Evolutionary conservation across 352 stramenopile genomes (phyloP).

Genomic region (Phytophthora melonis): DNA sequence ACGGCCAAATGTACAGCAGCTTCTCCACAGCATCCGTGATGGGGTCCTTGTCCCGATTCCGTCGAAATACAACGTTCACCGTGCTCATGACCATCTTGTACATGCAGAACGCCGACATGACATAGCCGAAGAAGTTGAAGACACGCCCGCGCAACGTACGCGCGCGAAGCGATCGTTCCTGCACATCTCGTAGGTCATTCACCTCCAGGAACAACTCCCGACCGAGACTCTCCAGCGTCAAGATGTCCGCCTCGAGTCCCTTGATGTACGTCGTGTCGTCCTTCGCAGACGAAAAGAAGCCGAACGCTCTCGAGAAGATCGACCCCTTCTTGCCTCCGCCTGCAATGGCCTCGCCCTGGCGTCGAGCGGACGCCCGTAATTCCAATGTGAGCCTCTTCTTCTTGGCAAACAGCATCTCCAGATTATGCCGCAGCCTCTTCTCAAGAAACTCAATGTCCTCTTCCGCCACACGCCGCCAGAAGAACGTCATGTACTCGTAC

Average conservation of each 20-base stretch:
- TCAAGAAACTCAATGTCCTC: slow-evolving; percentile 87
- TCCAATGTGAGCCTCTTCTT: slow-evolving; percentile 81
- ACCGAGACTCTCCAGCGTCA: slow-evolving; percentile 79
- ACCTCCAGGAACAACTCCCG: slow-evolving; percentile 86
- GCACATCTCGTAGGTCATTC: slow-evolving; percentile 80
- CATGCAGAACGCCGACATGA: slow-evolving; percentile 81
- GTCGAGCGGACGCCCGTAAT: slow-evolving; percentile 43
- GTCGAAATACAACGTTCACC: slow-evolving; percentile 80
- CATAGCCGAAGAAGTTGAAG: slow-evolving; percentile 87
- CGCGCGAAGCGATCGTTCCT: slow-evolving; percentile 63
- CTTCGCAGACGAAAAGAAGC: slow-evolving; percentile 42
- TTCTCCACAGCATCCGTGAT: slow-evolving; percentile 87
- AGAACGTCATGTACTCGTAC: slow-evolving; percentile 89
- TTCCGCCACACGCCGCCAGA: slow-evolving; percentile 78
- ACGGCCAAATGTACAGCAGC: slow-evolving; percentile 86
- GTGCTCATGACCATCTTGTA: slow-evolving; percentile 92
- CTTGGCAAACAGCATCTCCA: slow-evolving; percentile 85
- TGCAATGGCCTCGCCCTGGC: slow-evolving; percentile 28
- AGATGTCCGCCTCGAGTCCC: slow-evolving; percentile 71
- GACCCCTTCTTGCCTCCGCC: slow-evolving; percentile 25
- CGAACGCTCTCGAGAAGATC: slow-evolving; percentile 44
- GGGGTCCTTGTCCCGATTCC: slow-evolving; percentile 85
- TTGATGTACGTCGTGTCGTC: slow-evolving; percentile 67
- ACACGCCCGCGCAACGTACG: slow-evolving; percentile 72
- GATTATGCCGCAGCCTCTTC: slow-evolving; percentile 81